Evolutionary conservation across 306 rosid genomes (phyloP).

Genomic region (Lathyrus tuberosus): DNA sequence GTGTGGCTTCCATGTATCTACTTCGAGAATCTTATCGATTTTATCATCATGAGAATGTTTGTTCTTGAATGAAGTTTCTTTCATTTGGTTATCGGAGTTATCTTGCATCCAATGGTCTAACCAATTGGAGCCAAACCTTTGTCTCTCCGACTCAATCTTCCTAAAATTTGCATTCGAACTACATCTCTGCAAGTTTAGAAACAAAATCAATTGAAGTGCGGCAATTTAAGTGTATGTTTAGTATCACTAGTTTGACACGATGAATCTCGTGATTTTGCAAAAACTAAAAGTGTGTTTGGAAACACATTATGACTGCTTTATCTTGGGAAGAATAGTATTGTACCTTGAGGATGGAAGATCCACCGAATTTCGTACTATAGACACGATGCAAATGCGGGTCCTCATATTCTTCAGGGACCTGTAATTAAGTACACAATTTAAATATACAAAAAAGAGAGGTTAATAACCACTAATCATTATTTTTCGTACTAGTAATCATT

Average conservation of each 20-base stretch:
- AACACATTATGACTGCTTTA: too few species aligned
- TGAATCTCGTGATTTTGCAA: too few species aligned
- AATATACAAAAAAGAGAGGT: background rate
- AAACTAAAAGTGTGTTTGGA: too few species aligned
- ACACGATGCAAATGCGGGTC: conserved; percentile 46
- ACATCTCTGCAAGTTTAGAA: conserved; percentile 63
- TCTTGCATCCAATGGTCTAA: conserved; percentile 88
- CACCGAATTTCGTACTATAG: conserved; percentile 60
- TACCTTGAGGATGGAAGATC: conserved; percentile 77
- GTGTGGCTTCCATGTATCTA: conserved; percentile 88
- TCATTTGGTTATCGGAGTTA: conserved; percentile 42
- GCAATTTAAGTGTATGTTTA: too few species aligned
- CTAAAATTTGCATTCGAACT: conserved; percentile 73
- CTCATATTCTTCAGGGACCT: conserved; percentile 60
- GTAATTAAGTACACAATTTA: conserved; percentile 26
- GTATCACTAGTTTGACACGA: too few species aligned
- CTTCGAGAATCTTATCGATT: conserved; percentile 89
- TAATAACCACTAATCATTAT: conserved; percentile 16
- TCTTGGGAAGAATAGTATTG: background rate
- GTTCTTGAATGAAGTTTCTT: conserved; percentile 46
- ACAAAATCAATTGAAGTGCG: background rate
- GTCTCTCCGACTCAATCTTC: conserved; percentile 52
- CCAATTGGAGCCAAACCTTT: conserved; percentile 57
- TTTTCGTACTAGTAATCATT: background rate
- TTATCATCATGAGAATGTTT: conserved; percentile 51